These are phyloP conservation scores for Kodamaea restingae DNA, from an alignment of 805 yeast species.

Conservation along the genomic window DNA sequence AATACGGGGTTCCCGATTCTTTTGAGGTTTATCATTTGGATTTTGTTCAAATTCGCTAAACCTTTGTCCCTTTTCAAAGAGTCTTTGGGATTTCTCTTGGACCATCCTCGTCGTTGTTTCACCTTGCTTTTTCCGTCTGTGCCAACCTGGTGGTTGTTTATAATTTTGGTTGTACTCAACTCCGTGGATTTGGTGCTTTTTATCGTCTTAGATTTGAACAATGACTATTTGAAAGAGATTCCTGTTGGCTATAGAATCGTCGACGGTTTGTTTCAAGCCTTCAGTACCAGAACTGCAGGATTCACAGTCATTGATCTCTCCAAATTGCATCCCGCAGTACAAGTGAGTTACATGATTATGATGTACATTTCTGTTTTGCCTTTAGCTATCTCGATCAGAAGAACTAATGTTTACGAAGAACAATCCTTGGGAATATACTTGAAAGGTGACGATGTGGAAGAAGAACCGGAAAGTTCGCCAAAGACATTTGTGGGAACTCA, in stretches of 20 bases:
- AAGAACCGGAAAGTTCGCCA: constrained; percentile 40
- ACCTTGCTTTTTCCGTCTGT: constrained; percentile 86
- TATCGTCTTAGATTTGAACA: constrained; percentile 66
- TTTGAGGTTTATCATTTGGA: constrained; percentile 79
- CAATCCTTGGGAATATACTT: constrained; percentile 89
- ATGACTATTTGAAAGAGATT: constrained; percentile 44
- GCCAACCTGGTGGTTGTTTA: constrained; percentile 93
- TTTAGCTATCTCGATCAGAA: constrained; percentile 89
- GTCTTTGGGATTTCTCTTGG: constrained; percentile 78
- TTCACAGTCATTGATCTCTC: constrained; percentile 69
- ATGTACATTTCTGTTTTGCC: constrained; percentile 98
- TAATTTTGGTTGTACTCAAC: constrained; percentile 69
- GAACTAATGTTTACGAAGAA: constrained; percentile 97
- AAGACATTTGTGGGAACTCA: constrained; percentile 77
- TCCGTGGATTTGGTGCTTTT: constrained; percentile 76
- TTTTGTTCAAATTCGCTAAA: constrained; percentile 60
- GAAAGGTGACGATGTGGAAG: constrained; percentile 26
- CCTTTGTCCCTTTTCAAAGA: constrained; percentile 65
- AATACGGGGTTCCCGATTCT: constrained; percentile 92
- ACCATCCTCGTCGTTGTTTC: constrained; percentile 96
- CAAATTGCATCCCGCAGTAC: constrained; percentile 80
- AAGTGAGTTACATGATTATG: constrained; percentile 91
- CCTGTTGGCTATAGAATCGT: constrained; percentile 67
- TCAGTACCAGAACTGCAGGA: constrained; percentile 93
- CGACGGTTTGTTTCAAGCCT: constrained; percentile 86